Base-by-base conservation (phyloP, 495 filamentous ascomycete genomes). In the Penicillium silybi region DNA sequence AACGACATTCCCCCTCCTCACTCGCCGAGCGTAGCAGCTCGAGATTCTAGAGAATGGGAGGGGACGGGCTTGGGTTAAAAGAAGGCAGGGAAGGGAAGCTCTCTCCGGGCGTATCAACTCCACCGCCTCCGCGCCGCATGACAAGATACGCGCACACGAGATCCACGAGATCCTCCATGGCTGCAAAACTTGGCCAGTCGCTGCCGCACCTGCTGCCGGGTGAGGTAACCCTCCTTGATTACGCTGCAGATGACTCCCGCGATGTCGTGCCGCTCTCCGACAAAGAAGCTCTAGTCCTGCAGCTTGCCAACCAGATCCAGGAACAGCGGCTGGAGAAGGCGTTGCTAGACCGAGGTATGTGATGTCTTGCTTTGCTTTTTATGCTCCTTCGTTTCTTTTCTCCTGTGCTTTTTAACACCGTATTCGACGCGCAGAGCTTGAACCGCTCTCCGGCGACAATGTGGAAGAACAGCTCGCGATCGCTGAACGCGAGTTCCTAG, bases 261-360 rank as follows among this genome's bases (percentile, higher is more conserved):
- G 76, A 81, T 67, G 54, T 73, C 41, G 67, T 85, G 48, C 72
- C 74, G 16, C 68, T 88, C 22, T 85, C 82, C 10, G 73, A 83
- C 25, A 66, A 74, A 39, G 88, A 93, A 67, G 67, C 73, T 47
- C 70, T 72, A 41, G 74, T 87, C 32, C 69, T 92, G 29, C 80
- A 80, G 41, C 77, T 90, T 35, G 86, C 87, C 62, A 80, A 89
- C 59, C 78, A 79, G 53, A 67, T 88, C 38, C 82, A 87, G 54
- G 80, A 88, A 63, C 75, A 89, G 45, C 79, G 81, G 56, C 72
- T 90, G 26, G 84, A 92, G 66, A 81, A 84, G 25, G 83, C 81
- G 22, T 68, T 91, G 15, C 65, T 90, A 6, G 76, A 81, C 52
- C 70, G 68, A 82, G 83, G 60, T 80, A 54, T 40, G 59, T 29